phyloP scores from a whole-genome alignment of 1,284 basidiomycete species.

The Apiotrichum sp. region DNA sequence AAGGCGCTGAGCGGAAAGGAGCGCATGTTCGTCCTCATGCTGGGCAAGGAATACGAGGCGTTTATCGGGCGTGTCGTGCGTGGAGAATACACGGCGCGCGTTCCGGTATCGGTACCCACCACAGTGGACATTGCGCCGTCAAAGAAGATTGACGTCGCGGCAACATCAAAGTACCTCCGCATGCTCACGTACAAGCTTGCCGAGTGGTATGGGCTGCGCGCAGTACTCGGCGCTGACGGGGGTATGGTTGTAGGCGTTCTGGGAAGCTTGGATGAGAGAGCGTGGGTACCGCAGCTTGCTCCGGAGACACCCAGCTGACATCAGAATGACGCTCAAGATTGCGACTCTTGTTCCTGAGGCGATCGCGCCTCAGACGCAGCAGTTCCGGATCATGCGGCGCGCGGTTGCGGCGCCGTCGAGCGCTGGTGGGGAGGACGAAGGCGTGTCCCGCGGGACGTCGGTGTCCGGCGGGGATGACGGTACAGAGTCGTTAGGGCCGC shows the following conservation, averaged over 20 bases:
- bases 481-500: constrained; percentile 10
- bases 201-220: constrained; percentile 43
- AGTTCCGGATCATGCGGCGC: constrained; percentile 41
- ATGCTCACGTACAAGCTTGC: constrained; percentile 45
- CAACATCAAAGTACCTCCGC: constrained; percentile 37
- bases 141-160: constrained; percentile 20
- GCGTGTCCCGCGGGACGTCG: constrained; percentile 15
- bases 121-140: constrained; percentile 18
- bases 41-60: constrained; percentile 39
- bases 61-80: constrained; percentile 25
- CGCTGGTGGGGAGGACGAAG: constrained; percentile 12
- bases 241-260: constrained; percentile 33
- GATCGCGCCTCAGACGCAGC: constrained; percentile 21
- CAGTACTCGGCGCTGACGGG: constrained; percentile 18
- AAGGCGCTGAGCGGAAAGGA: constrained; percentile 33
- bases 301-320: background rate
- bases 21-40: constrained; percentile 36
- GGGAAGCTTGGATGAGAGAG: constrained; percentile 27
- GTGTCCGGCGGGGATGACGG: constrained; percentile 16
- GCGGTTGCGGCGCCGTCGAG: constrained; percentile 9
- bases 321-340: constrained; percentile 19
- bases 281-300: constrained; percentile 14
- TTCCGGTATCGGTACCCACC: constrained; percentile 2
- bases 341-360: constrained; percentile 16
- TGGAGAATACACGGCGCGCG: constrained; percentile 14